Evolutionary conservation across 1,284 basidiomycete genomes (phyloP).

Genomic region (Moniliella sp.): DNA sequence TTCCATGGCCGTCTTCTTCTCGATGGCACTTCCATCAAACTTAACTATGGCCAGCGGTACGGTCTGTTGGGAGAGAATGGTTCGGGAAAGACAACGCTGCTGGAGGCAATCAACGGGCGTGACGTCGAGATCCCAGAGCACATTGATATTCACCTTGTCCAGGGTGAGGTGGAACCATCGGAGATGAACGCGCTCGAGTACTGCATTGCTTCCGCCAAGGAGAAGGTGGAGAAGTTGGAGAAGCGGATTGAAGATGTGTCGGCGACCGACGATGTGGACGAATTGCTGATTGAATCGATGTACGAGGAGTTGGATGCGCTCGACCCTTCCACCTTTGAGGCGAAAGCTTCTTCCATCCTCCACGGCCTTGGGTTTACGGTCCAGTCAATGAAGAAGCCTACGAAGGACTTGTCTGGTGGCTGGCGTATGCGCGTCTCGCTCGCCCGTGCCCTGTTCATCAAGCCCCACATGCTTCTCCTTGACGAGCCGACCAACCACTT

Average conservation of each 20-base stretch:
- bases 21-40: constrained; percentile 66
- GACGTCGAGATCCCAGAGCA: constrained; percentile 84
- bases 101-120: constrained; percentile 27
- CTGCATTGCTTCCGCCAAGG: constrained; percentile 73
- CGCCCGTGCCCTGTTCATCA: constrained; percentile 81
- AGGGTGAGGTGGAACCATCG: constrained; percentile 87
- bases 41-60: constrained; percentile 90
- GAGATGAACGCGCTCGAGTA: constrained; percentile 87
- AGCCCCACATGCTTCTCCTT: constrained; percentile 76
- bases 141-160: constrained; percentile 90
- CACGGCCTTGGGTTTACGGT: constrained; percentile 83
- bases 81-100: constrained; percentile 63
- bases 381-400: constrained; percentile 83
- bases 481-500: constrained; percentile 56
- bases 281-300: constrained; percentile 59
- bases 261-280: constrained; percentile 67
- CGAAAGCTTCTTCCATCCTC: constrained; percentile 80
- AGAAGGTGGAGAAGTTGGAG: constrained; percentile 86
- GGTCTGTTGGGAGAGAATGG: constrained; percentile 91
- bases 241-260: constrained; percentile 83
- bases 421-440: constrained; percentile 98
- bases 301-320: constrained; percentile 95
- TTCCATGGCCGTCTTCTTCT: constrained; percentile 89
- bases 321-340: constrained; percentile 82
- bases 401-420: constrained; percentile 94